A percentile compares a stretch with the other conserved stretches of the same genome.
Evolutionary conservation across 2,329 filamentous ascomycete species (phyloP).

Genomic region (Tympanopsis confertula): DNA sequence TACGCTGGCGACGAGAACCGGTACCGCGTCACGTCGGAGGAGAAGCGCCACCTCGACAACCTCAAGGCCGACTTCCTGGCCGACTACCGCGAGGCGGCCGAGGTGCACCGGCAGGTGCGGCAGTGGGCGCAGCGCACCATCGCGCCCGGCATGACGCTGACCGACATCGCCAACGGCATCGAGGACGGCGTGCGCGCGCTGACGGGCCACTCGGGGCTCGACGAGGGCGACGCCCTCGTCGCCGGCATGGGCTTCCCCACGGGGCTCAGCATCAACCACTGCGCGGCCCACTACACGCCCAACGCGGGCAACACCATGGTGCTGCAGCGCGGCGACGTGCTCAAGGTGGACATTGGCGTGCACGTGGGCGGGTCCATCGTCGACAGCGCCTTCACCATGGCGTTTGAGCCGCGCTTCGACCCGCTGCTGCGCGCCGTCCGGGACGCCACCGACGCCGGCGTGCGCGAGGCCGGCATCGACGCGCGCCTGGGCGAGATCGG

Average conservation of each 20-base stretch:
- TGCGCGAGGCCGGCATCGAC: constrained; percentile 72
- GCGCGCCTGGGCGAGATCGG: constrained; percentile 80
- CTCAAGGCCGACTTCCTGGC: constrained; percentile 68
- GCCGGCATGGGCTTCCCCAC: constrained; percentile 81
- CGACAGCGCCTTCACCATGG: constrained; percentile 70
- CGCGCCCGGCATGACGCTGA: constrained; percentile 69
- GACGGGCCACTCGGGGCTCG: constrained; percentile 64
- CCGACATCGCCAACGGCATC: constrained; percentile 77
- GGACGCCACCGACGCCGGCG: constrained; percentile 52
- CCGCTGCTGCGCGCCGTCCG: constrained; percentile 62
- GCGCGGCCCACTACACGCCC: constrained; percentile 76
- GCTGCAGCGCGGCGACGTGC: constrained; percentile 61
- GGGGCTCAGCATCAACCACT: constrained; percentile 73
- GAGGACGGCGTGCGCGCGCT: constrained; percentile 70
- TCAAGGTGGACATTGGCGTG: constrained; percentile 75
- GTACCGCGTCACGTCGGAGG: constrained; percentile 70
- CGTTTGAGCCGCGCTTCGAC: constrained; percentile 66
- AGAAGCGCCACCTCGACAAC: constrained; percentile 73
- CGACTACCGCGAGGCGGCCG: constrained; percentile 76
- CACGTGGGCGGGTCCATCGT: constrained; percentile 73
- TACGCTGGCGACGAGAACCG: constrained; percentile 68
- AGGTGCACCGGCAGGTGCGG: constrained; percentile 78
- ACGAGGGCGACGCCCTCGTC: constrained; percentile 66
- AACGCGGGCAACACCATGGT: constrained; percentile 78
- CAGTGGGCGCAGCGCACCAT: constrained; percentile 73